These are phyloP conservation scores for Corylus avellana DNA, from an alignment of 306 rosid genomes.

Conservation along the genomic window DNA sequence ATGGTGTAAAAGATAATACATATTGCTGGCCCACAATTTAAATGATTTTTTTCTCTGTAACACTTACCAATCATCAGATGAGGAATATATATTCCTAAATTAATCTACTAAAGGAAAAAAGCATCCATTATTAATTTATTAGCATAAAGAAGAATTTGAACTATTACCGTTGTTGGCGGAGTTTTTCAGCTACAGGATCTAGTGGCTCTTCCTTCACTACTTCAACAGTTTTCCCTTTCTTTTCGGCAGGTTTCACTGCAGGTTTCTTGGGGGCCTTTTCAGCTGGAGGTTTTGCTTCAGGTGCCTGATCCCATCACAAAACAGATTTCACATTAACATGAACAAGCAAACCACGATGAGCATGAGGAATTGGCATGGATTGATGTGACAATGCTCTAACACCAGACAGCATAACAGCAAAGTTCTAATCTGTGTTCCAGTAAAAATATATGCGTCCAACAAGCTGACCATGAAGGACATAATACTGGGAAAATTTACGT, in stretches of 20 bases:
- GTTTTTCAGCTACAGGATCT: slow-evolving; percentile 86
- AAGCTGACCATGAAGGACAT: background rate
- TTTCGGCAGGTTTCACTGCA: slow-evolving; percentile 54
- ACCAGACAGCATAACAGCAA: background rate
- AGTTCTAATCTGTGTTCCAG: background rate
- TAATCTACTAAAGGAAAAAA: background rate
- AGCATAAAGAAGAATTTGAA: background rate
- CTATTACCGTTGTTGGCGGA: slow-evolving; percentile 85
- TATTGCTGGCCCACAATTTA: background rate
- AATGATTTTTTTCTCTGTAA: background rate
- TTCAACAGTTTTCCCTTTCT: slow-evolving; percentile 62
- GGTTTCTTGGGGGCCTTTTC: slow-evolving; percentile 67
- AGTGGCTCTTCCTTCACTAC: slow-evolving; percentile 57
- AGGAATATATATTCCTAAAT: too few relatives aligned
- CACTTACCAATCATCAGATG: background rate
- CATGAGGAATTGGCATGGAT: background rate
- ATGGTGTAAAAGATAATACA: background rate
- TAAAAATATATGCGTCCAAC: background rate
- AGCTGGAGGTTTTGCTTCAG: slow-evolving; percentile 50
- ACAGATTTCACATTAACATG: background rate
- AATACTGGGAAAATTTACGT: background rate
- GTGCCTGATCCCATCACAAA: slow-evolving; percentile 50
- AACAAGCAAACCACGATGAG: background rate
- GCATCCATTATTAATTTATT: background rate
- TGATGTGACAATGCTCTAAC: background rate